Percentiles rank a stretch among this genome's conserved stretches.
Evolutionary conservation across 208 protist genomes (phyloP).

Genomic region (Naegleria gruberi): DNA sequence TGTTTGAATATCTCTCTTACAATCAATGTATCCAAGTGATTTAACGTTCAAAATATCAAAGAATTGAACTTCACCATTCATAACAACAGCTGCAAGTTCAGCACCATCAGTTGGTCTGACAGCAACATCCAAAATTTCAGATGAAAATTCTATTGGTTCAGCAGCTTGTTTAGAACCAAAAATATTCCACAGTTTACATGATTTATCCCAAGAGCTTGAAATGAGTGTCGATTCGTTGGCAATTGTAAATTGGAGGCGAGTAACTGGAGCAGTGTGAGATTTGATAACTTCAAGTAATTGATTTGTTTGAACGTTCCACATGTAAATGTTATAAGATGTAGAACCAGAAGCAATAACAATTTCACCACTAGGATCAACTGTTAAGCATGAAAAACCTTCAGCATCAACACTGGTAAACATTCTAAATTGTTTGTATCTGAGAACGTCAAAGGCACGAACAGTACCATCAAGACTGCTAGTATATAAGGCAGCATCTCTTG

Average conservation of each 20-base stretch:
- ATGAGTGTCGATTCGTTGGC: neutral
- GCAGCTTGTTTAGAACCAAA: conserved; percentile 2
- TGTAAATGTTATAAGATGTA: neutral
- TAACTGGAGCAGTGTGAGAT: conserved; percentile 22
- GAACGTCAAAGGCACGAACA: conserved; percentile 20
- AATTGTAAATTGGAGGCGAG: neutral
- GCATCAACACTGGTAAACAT: neutral
- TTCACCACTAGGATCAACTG: conserved; percentile 15
- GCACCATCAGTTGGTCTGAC: conserved; percentile 7
- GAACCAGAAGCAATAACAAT: neutral
- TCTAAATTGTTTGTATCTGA: conserved; percentile 25
- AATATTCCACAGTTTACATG: conserved; percentile 23
- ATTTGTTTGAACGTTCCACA: conserved; percentile 33
- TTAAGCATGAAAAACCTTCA: neutral
- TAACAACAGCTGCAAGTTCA: neutral
- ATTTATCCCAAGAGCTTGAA: conserved; percentile 29
- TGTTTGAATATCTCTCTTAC: neutral
- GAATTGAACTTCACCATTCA: conserved; percentile 2
- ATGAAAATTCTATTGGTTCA: conserved; percentile 4
- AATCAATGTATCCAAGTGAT: neutral
- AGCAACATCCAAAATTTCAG: conserved; percentile 7
- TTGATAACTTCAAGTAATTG: conserved; percentile 30
- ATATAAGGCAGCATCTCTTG: conserved; percentile 4
- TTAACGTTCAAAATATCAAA: conserved; percentile 3
- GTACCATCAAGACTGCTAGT: conserved; percentile 3